phyloP scores from a whole-genome alignment of 1,284 basidiomycete species.

The Ganoderma resinaceum region DNA sequence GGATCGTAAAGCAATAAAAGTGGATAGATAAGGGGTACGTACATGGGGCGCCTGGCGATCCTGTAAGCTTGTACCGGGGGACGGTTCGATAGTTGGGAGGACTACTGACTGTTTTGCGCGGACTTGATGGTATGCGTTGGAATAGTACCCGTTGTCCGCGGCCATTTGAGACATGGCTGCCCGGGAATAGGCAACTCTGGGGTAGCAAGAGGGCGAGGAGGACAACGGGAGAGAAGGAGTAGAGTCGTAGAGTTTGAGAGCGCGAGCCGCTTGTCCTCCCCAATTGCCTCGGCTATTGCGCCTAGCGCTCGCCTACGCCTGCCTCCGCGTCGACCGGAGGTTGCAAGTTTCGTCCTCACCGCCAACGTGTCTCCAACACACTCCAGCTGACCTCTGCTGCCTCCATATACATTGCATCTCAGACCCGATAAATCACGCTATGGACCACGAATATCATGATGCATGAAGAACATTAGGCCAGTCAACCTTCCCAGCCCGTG shows the following conservation, averaged over 20 bases:
- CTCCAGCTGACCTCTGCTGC: not conserved
- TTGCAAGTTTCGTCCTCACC: not conserved
- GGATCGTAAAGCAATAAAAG: not conserved
- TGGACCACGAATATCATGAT: not conserved
- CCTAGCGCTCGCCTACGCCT: not conserved
- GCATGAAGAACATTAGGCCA: not conserved
- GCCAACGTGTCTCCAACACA: not conserved
- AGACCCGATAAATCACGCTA: not conserved
- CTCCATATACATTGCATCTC: not conserved
- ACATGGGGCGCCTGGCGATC: slow-evolving; percentile 32
- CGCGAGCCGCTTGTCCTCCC: not conserved
- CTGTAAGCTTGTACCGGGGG: slow-evolving; percentile 32
- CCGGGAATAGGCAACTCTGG: too few species aligned
- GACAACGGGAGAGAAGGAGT: not conserved
- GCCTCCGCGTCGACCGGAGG: not conserved
- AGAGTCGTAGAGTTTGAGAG: not conserved
- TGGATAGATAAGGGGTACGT: slow-evolving; percentile 12
- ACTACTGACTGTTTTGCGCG: slow-evolving; percentile 30
- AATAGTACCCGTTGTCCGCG: slow-evolving; percentile 22
- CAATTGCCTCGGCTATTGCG: not conserved
- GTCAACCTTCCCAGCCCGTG: not conserved
- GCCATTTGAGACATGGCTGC: slow-evolving; percentile 16
- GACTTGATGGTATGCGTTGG: slow-evolving; percentile 24
- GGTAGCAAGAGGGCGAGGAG: not conserved
- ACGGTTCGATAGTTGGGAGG: slow-evolving; percentile 22